Base-by-base conservation (phyloP, 176 grass and related monocot species). In the Eleusine coracana region DNA sequence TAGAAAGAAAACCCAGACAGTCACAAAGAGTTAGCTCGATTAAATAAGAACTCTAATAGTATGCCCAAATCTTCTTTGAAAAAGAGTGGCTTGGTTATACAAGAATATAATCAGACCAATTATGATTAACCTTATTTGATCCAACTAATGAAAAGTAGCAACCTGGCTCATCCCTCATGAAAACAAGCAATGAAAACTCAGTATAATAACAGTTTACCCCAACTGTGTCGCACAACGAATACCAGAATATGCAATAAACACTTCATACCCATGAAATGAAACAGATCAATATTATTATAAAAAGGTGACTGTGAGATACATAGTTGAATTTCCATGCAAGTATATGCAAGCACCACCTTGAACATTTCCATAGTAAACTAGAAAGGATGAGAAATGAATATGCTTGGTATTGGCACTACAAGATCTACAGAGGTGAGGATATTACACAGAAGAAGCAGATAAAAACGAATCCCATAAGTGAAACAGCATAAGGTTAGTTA, bases 1-100 rank as follows among this genome's bases (percentile, higher is more conserved):
- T 69, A 20, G 55, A 29, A 68, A 73, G 64, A 83, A 76, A 70
- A 90, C 44, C 28, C 16, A 76, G 28, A 70, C 41, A 66, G 66
- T 44, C 50, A 71, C 10, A 87, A 48, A 12, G 54, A 77, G 42
- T 76, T 78, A 73, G 14, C 60, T 73, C 54, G 39, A 78, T 69
- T 79, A 75, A 76, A 83, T 49, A 70, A 45, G 38, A 83, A 78
- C 23, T 41, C 20, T 56, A 76, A 55, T 17, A 41, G 11, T 85
- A 81, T 13, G 77, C 34, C 34, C 9, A 65, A 28, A 82, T 48
- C 38, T 85, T 11, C 40, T 60, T 10, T 37, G 6, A 68, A 84
- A 60, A 29, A 56, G 21, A 50, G 39, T n/a, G 68, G 21, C 64
- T 79, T 78, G 51, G n/a, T 79, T 56, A 59, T 73, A 72, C 18